Base-by-base conservation (phyloP, 805 yeast genomes). In the Cyberlindnera nakhonratchasimensis region DNA sequence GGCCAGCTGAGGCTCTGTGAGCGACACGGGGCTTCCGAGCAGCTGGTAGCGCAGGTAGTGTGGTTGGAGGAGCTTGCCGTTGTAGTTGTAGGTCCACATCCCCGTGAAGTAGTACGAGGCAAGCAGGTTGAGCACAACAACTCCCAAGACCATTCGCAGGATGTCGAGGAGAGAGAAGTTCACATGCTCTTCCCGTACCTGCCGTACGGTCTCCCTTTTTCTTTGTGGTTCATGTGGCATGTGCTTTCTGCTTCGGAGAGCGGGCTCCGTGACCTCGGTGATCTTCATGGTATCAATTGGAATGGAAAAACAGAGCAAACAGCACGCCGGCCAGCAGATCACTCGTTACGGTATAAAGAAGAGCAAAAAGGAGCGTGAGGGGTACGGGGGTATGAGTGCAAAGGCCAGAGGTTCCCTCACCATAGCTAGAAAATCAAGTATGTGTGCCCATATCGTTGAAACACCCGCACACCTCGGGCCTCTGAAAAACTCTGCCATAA, bases 21-120 rank as follows among this genome's bases (percentile, higher is more conserved):
- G 52, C 17, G 52, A 47, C 25, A 60, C 52, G 4, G 36, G 29
- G 2, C 45, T n/a, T 8, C 55, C 55, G 3, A 46, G 30, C 2
- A 46, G 21, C 20, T 40, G 30, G 25, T 42, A 47, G 21, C 52
- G 44, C 30, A 65, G 45, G 49, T 60, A 77, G 14, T 59, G 46
- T 4, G 63, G 54, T 51, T 73, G 68, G 5, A 65, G 32, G 56
- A 64, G 67, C 54, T 66, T 72, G 1, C 79, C 79, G 1, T 61
- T 48, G 52, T 74, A 74, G 6, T 76, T 75, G 77, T 81, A 79
- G 0, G 75, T 47, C 11, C 34, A 26, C 0, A 56, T 40, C 3
- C 53, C 54, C 2, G 62, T 56, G 29, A 43, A 42, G 19, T 37
- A 43, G 19, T 42, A 47, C 9, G 62, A 57, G 0, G 42, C 19